Percentiles rank a stretch among this genome's conserved stretches.
These are phyloP conservation scores for Penicillium digitatum DNA, from an alignment of 2,329 filamentous ascomycete genomes.

Conservation along the genomic window DNA sequence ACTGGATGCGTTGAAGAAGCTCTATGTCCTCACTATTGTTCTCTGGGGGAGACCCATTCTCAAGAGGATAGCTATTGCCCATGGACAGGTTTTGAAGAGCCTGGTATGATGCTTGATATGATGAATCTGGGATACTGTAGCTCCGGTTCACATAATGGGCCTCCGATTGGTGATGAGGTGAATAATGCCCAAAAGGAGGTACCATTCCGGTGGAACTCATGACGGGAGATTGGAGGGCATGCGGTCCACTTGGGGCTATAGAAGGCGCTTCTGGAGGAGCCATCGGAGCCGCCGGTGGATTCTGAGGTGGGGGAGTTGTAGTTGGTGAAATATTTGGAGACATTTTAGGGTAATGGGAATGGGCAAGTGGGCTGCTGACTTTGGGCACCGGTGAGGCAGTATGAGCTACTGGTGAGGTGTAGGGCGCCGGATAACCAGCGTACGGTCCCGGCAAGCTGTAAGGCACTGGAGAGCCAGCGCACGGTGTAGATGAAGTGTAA, in stretches of 20 bases:
- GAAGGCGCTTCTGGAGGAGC: constrained; percentile 25
- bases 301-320: constrained; percentile 23
- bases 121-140: constrained; percentile 28
- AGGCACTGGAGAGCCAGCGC: constrained; percentile 5
- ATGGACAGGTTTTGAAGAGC: constrained; percentile 30
- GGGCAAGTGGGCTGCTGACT: constrained; percentile 36
- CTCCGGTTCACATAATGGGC: constrained; percentile 29
- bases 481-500: not conserved
- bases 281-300: constrained; percentile 19
- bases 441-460: constrained; percentile 1
- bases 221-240: constrained; percentile 35
- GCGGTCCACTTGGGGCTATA: constrained; percentile 26
- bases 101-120: constrained; percentile 31
- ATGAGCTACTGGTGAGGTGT: constrained; percentile 14
- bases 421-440: constrained; percentile 1
- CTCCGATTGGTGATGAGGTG: constrained; percentile 28
- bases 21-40: constrained; percentile 36
- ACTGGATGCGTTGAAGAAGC: constrained; percentile 44
- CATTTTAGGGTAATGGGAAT: constrained; percentile 32
- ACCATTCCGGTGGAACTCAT: constrained; percentile 34
- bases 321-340: constrained; percentile 37
- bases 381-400: constrained; percentile 30
- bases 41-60: constrained; percentile 34
- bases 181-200: constrained; percentile 32
- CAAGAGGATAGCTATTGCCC: constrained; percentile 16